Evolutionary conservation across 805 yeast genomes (phyloP), one percentile per base, ranked within the genome.

Genomic region (Grigorovia humatica): DNA sequence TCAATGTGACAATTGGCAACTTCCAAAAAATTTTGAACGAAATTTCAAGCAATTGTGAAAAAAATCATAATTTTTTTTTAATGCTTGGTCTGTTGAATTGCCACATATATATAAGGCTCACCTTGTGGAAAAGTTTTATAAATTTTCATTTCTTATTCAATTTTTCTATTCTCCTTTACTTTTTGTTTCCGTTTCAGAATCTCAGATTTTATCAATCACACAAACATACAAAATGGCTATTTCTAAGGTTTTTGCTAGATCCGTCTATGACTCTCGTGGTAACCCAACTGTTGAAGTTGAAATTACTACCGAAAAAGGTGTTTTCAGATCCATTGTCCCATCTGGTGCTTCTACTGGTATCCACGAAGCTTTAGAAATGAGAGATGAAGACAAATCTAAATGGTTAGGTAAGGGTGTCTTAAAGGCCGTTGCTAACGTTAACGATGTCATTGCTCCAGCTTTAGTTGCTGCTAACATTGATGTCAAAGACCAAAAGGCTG

Each of bases 271-370:
- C 79, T 91, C 98, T 67, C 88, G 99, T 79, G 98, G 98, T 78
- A 93, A 91, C 84, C 99, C 99, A 78, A 91, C 99, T 65, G 99
- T 93, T 66, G 98, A 93, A 83, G 98, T 93, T 64, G 98, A 93
- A 70, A 69, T 91, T 67, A 78, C 85, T 81, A 91, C 99, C 70
- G 91, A 79, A 59, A 82, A 86, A 70, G 99, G 99, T 70, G 67
- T 81, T 60, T 90, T 88, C 95, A 86, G 97, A 76, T 82, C 98
- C 63, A 90, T 91, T 70, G 99, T 93, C 58, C 99, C 99, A 74
- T 89, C 97, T 61, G 99, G 99, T 78, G 99, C 99, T 62, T 91
- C 98, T 69, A 93, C 99, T 59, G 99, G 99, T 84, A 74, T 86
- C 74, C 96, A 88, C 76, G 99, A 93, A 81, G 99, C 99, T 65